Evolutionary conservation across 371 early-diverging fungal genomes (phyloP).

Genomic region (Syncephalastrum sp.): DNA sequence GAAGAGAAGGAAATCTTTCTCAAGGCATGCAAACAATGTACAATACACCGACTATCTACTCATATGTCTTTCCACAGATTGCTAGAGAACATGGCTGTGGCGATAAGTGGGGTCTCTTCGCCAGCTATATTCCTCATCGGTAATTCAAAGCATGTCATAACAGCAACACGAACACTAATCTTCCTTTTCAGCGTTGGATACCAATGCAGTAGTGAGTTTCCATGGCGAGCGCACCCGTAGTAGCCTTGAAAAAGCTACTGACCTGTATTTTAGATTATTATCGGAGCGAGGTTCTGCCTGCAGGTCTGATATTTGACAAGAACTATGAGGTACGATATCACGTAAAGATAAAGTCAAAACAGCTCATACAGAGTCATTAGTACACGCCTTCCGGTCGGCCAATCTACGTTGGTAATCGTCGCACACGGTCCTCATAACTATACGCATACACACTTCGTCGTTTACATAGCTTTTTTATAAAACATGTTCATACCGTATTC

Average conservation of each 20-base stretch:
- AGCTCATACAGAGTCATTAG: constrained; percentile 10
- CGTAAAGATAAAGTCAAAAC: background rate
- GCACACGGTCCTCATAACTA: constrained; percentile 9
- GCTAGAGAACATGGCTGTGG: constrained; percentile 57
- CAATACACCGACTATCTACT: background rate
- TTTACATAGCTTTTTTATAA: no score
- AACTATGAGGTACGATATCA: constrained; percentile 48
- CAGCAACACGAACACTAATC: background rate
- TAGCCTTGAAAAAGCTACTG: background rate
- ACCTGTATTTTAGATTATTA: constrained; percentile 48
- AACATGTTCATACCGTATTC: no score
- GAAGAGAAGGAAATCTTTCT: constrained; percentile 61
- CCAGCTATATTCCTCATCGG: constrained; percentile 73
- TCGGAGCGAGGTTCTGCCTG: constrained; percentile 62
- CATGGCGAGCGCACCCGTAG: background rate
- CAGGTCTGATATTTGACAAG: constrained; percentile 68
- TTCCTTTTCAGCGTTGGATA: constrained; percentile 55
- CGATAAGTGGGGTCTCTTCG: constrained; percentile 75
- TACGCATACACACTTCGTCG: no score
- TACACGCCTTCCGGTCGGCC: constrained; percentile 34
- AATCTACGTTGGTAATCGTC: constrained; percentile 33
- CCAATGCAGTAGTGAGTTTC: constrained; percentile 67
- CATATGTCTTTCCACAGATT: constrained; percentile 17
- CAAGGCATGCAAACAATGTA: constrained; percentile 24
- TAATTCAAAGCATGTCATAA: constrained; percentile 13